phyloP scores from a whole-genome alignment of 495 filamentous ascomycete genomes.

The Astrocystis sublimbata region DNA sequence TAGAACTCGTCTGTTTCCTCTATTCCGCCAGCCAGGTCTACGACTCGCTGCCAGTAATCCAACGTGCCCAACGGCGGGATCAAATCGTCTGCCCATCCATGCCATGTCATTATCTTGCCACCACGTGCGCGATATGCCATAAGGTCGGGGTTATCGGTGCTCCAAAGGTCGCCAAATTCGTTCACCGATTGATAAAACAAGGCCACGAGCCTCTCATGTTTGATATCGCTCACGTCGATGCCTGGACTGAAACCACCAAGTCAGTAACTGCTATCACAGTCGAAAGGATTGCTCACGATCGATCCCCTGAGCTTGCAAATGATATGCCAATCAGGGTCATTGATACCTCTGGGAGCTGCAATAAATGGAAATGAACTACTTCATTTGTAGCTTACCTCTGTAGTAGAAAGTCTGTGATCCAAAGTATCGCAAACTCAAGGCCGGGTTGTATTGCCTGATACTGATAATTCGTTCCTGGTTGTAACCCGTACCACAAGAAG shows the following conservation, averaged over 20 bases:
- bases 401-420: conserved; percentile 27
- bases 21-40: conserved; percentile 44
- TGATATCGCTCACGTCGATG: conserved; percentile 27
- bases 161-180: conserved; percentile 39
- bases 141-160: conserved; percentile 38
- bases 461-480: conserved; percentile 29
- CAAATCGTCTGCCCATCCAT: conserved; percentile 47
- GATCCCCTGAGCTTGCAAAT: no score
- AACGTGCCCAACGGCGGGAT: conserved; percentile 39
- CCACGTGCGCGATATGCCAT: conserved; percentile 43
- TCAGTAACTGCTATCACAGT: no score
- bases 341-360: no score
- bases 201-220: conserved; percentile 27
- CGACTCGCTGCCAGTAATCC: conserved; percentile 44
- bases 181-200: conserved; percentile 32
- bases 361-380: no score
- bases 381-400: no score
- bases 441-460: conserved; percentile 10
- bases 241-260: no score
- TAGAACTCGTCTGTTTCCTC: conserved; percentile 57
- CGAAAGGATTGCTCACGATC: no score
- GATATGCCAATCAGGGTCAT: no score
- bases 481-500: conserved; percentile 24
- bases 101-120: conserved; percentile 54
- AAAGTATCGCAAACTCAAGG: conserved; percentile 24